A percentile compares a stretch with the other conserved stretches of the same genome.
Conservation (phyloP, 75 land plant genomes). For the Picea glauca region DNA sequence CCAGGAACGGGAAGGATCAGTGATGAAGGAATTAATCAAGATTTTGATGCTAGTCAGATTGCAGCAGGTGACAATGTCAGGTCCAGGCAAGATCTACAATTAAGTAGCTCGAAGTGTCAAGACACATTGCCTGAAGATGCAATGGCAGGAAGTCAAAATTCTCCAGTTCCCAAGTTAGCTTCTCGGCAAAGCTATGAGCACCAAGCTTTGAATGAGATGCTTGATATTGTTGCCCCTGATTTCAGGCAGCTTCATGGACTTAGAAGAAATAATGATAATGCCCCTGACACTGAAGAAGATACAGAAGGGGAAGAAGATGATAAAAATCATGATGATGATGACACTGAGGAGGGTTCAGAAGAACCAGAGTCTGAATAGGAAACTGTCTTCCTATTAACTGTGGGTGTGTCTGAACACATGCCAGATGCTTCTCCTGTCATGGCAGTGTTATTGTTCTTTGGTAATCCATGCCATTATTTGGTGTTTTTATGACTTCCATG, state of each 20-base stretch:
- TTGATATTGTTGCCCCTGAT: conserved; percentile 61
- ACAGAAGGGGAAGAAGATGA: neutral
- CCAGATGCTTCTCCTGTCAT: too few species aligned
- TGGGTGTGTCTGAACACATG: too few species aligned
- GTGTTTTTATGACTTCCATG: too few species aligned
- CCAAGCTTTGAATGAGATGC: conserved; percentile 48
- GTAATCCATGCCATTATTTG: too few species aligned
- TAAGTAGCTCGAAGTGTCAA: conserved; percentile 7
- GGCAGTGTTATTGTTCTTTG: too few species aligned
- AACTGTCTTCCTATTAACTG: too few species aligned
- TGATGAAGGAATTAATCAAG: conserved; percentile 21
- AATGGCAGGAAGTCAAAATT: conserved; percentile 49
- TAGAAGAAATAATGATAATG: conserved; percentile 1
- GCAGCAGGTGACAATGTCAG: conserved; percentile 7
- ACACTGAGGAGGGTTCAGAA: neutral
- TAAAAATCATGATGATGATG: neutral
- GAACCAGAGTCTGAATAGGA: too few species aligned
- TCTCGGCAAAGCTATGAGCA: conserved; percentile 28
- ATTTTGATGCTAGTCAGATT: conserved; percentile 30
- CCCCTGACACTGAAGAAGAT: conserved; percentile 12
- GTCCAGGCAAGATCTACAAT: conserved; percentile 3
- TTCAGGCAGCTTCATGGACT: conserved; percentile 4
- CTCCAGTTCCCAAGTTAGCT: conserved; percentile 9
- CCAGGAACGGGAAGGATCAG: conserved; percentile 7
- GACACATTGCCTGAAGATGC: conserved; percentile 1